Base-by-base conservation (phyloP, 441 rosid genomes). In the Jatropha multifida region DNA sequence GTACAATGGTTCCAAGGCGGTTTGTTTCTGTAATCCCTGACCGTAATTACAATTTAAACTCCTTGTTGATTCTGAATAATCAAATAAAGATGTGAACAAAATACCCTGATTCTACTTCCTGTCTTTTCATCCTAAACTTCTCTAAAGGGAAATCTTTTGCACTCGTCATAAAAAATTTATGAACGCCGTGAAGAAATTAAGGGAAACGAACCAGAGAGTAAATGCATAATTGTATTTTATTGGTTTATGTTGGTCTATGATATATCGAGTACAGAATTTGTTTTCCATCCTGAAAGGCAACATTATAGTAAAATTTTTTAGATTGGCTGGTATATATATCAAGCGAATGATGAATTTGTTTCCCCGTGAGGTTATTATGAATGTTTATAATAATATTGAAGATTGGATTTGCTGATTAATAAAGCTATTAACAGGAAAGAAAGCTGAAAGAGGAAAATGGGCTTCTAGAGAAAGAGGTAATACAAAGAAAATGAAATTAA, bases 371-470 rank as follows among this genome's bases (percentile, higher is more conserved):
- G 12, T 46, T 7, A 8, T 46, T 7, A 8, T 46, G 9, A 46
- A 8, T 7, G 51, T 8, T 46, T 46, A 46, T 46, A 46, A 46
- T 1, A 55, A 14, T 13, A 14, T 14, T 46, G 32, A 17, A 27
- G 62, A 26, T 14, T 63, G 17, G 52, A 52, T 12, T 65, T 42
- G 2, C 76, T 74, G 51, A 7, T 13, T 2, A 8, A 73, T 7
- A n/a, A 54, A 40, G 11, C 8, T 63, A 10, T 23, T 65, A 23
- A 70, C 85, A 88, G 89, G 86, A 82, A 72, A 77, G 27, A 67
- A 60, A 60, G 80, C 81, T 83, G 73, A 76, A 54, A 71, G 82
- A 78, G 71, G 87, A 86, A 73, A 84, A 88, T 17, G 74, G 60
- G 49, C 61, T 66, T 65, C 81, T 88, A 26, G 56, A 77, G 41